Conservation (phyloP, 371 early-diverging fungal species). For the Haplosporangium sp. region DNA sequence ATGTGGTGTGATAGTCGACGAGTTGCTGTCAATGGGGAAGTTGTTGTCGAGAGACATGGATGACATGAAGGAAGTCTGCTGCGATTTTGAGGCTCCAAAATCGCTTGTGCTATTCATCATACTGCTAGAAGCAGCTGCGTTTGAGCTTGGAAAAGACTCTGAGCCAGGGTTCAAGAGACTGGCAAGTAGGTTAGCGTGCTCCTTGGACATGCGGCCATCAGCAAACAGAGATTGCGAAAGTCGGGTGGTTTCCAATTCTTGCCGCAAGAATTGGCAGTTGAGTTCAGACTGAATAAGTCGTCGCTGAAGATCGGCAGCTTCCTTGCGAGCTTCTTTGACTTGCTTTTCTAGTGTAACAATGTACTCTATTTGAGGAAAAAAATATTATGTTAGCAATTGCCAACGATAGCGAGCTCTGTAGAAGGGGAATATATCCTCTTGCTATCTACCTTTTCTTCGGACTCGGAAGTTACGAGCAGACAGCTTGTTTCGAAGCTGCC, state of each 20-base stretch:
- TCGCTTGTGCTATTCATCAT: background rate
- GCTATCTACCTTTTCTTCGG: constrained; percentile 80
- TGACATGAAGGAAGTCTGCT: background rate
- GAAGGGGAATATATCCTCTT: background rate
- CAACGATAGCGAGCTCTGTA: background rate
- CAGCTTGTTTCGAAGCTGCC: constrained; percentile 90
- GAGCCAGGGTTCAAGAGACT: constrained; percentile 43
- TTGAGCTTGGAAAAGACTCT: constrained; percentile 30
- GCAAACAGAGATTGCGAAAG: constrained; percentile 40
- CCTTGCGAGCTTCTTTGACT: constrained; percentile 42
- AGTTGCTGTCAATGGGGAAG: background rate
- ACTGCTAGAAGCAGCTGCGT: background rate
- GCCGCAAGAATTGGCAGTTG: constrained; percentile 50
- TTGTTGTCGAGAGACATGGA: background rate
- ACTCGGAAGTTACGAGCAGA: constrained; percentile 91
- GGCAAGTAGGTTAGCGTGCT: constrained; percentile 47
- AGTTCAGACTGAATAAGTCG: constrained; percentile 45
- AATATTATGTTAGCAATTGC: too few species aligned
- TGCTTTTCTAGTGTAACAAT: constrained; percentile 44
- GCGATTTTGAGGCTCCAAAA: background rate
- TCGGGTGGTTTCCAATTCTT: constrained; percentile 39
- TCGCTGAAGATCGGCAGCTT: constrained; percentile 36
- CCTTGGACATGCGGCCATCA: constrained; percentile 29
- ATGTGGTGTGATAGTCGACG: background rate
- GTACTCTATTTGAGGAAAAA: constrained; percentile 27